Evolutionary conservation across 208 protist genomes (phyloP), one percentile per base, ranked within the genome.

Genomic region (Trichomonas vaginalis): DNA sequence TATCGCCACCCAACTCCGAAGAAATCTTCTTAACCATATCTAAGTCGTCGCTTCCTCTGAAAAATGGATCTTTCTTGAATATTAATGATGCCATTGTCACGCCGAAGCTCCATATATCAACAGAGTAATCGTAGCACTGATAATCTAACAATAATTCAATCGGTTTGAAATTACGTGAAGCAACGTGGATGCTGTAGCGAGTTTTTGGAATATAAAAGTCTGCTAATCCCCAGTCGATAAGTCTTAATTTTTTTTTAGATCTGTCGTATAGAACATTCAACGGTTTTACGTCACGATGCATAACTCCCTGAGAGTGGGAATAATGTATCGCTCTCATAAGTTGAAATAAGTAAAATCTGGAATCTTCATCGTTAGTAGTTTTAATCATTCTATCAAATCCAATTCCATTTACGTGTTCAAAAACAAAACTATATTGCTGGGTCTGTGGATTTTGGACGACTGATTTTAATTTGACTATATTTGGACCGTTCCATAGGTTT

Each of bases 261-360:
- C 99, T 99, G 96, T 99, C 99, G 97, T 99, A 99, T 98, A 99
- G 99, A 40, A 99, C 98, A 95, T 99, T 99, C 96, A 99, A 98
- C 45, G 99, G 99, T 97, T 99, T 99, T 62, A 99, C 99, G 96
- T 99, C 99, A 80, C 99, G 98, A 96, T 99, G 99, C 97, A 99
- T 99, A 88, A 99, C 99, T 37, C 99, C 99, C n/a, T 92, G 48
- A 0, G 86, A 92, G 45, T 92, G 86, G 39, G 86, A 42, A 92
- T 42, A 92, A 39, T 92, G 86, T 39, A 92, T 14, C 10, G 86
- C 86, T 51, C 86, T 27, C 86, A 92, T 92, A 21, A 92, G 27
- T 32, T 92, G 86, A 51, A 35, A 92, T 23, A 92, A 45, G 27
- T 92, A 92, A 47, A 92, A 45, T 1, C 35, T 9, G 3, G 86